Evolutionary conservation across 208 protist species (phyloP), one percentile per base, ranked within the genome.

Genomic region (Cochliopodium minus): DNA sequence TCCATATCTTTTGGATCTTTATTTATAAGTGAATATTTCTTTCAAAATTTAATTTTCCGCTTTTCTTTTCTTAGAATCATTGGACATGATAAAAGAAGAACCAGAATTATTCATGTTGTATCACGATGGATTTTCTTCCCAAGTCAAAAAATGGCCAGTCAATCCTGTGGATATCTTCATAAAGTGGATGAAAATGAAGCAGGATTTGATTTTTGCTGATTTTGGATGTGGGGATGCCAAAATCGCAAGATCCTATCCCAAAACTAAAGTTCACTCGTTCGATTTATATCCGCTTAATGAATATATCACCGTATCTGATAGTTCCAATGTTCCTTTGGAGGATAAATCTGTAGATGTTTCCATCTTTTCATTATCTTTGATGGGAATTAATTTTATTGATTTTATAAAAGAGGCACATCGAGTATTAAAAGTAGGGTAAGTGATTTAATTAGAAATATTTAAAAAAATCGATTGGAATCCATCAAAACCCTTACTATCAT

Each of bases 191-290:
- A 33, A 43, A 17, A 20, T 4, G 6, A 51, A 58, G 56, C 32
- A 50, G 22, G 46, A 26, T 13, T 22, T 64, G 13, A 20, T 45
- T 1, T 64, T 82, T 23, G 77, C 67, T 20, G 77, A 83, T 50
- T 69, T 83, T 42, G 77, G 77, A 15, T 83, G 77, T 60, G 77
- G 77, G 11, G 73, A 77, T n/a, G 77, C 75, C 23, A 59, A 56
- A 51, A 49, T 83, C 20, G 67, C 68, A 4, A 43, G 60, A 20
- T 28, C 17, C 17, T 40, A 68, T 28, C 2, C 11, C 9, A 59
- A 72, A 36, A 55, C 25, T 15, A 73, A 35, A 22, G 64, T 78
- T n/a, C 69, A 83, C 47, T 81, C 75, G 23, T 83, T 83, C 43
- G 77, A 83, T 52, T 51, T 83, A 7, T 64, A 72, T n/a, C 59